These are phyloP conservation scores for Solanum habrochaites DNA, from an alignment of 257 asterid genomes.

Conservation along the genomic window DNA sequence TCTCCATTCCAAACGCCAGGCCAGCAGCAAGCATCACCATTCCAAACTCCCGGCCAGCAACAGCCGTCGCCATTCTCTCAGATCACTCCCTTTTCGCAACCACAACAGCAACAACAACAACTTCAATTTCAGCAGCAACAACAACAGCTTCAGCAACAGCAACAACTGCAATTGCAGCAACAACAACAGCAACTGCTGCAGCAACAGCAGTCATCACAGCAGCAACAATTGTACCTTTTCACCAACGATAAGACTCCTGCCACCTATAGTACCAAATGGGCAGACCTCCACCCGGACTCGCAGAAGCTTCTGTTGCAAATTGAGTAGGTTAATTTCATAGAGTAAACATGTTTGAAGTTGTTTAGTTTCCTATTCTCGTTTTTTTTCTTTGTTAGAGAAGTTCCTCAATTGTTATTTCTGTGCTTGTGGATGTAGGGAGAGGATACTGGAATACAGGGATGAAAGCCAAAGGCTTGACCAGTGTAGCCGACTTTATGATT, in stretches of 20 bases:
- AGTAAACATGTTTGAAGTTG: background rate
- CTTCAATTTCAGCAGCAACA: constrained; percentile 22
- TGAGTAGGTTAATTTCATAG: constrained; percentile 33
- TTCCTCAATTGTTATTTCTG: background rate
- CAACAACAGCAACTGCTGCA: constrained; percentile 26
- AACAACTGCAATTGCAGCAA: constrained; percentile 20
- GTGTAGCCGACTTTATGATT: constrained; percentile 80
- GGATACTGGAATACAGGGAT: constrained; percentile 73
- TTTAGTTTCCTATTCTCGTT: background rate
- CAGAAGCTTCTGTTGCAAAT: constrained; percentile 73
- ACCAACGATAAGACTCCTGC: constrained; percentile 82
- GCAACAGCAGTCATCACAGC: constrained; percentile 9
- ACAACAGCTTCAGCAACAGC: constrained; percentile 20
- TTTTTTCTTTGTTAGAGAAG: background rate
- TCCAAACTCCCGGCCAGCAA: constrained; percentile 15
- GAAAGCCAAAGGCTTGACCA: constrained; percentile 92
- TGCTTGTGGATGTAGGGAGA: constrained; percentile 47
- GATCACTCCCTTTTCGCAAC: constrained; percentile 11
- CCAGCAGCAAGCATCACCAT: constrained; percentile 11
- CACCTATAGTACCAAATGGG: constrained; percentile 84
- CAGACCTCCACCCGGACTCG: constrained; percentile 93
- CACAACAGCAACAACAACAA: constrained; percentile 14
- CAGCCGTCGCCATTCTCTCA: constrained; percentile 20
- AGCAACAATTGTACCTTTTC: constrained; percentile 53
- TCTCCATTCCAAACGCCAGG: constrained; percentile 17